Evolutionary conservation across 2,329 filamentous ascomycete genomes (phyloP).

Genomic region (Xylariaceae sp.): DNA sequence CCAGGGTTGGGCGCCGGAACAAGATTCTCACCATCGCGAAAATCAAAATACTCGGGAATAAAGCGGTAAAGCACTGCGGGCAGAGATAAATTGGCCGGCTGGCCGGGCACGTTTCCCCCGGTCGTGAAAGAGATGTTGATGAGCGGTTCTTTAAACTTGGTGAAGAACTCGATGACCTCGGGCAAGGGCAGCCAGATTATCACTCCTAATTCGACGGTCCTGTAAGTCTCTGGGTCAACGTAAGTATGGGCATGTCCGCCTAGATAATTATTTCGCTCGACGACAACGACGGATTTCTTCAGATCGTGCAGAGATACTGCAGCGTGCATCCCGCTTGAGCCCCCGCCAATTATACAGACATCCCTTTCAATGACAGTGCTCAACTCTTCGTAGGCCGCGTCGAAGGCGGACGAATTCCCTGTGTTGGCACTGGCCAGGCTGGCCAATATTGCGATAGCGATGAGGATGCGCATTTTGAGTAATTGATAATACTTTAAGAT

Average conservation of each 20-base stretch:
- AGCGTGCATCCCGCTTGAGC: constrained; percentile 32
- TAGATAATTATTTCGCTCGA: constrained; percentile 32
- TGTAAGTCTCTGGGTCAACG: constrained; percentile 4
- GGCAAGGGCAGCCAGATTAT: constrained; percentile 4
- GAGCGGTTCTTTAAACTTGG: constrained; percentile 1
- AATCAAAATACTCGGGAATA: constrained; percentile 6
- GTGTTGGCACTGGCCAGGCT: too few relatives aligned
- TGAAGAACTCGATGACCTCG: constrained; percentile 10
- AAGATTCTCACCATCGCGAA: constrained; percentile 2
- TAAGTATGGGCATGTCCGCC: constrained; percentile 23
- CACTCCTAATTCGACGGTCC: constrained; percentile 6
- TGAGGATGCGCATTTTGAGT: too few relatives aligned
- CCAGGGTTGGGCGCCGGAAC: background rate
- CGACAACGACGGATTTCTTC: constrained; percentile 30
- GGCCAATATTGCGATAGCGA: too few relatives aligned
- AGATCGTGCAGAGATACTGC: constrained; percentile 30
- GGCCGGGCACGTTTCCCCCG: too few relatives aligned
- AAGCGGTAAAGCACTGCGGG: too few relatives aligned
- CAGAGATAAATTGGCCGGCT: too few relatives aligned
- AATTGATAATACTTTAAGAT: too few relatives aligned
- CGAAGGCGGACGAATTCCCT: too few relatives aligned
- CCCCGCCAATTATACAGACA: constrained; percentile 34
- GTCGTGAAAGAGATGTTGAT: background rate
- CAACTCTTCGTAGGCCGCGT: too few relatives aligned
- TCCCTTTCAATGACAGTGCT: constrained; percentile 23